Evolutionary conservation across 148 eudicot species (phyloP).

Genomic region (Diospyros lotus): DNA sequence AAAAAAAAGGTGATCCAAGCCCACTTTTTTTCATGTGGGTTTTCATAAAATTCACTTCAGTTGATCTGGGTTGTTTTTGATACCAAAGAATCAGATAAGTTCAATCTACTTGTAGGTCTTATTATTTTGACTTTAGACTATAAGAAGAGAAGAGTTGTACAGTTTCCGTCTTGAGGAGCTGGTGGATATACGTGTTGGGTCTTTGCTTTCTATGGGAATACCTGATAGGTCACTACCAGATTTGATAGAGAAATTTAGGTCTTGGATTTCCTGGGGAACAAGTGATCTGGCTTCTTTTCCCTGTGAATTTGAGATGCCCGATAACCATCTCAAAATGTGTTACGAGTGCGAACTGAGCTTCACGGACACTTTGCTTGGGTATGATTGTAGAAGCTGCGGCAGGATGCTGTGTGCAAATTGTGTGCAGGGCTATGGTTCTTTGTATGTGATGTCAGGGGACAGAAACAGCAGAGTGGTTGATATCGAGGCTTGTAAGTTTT

Average conservation of each 20-base stretch:
- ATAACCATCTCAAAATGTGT: conserved; percentile 21
- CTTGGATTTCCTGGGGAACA: conserved; percentile 53
- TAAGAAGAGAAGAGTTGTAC: conserved; percentile 13
- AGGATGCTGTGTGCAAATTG: conserved; percentile 60
- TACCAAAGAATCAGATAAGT: conserved; percentile 17
- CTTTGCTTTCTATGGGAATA: conserved; percentile 67
- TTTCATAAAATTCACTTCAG: conserved; percentile 23
- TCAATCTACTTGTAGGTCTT: conserved; percentile 12
- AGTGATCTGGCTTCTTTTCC: conserved; percentile 23
- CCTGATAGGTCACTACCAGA: conserved; percentile 43
- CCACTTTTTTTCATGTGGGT: conserved; percentile 52
- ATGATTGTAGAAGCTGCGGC: conserved; percentile 55
- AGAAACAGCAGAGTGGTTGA: conserved; percentile 20
- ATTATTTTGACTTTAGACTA: conserved; percentile 4
- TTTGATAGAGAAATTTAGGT: conserved; percentile 60
- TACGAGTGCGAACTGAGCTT: conserved; percentile 34
- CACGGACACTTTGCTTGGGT: conserved; percentile 31
- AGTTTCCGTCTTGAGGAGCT: conserved; percentile 11
- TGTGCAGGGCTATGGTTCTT: conserved; percentile 36
- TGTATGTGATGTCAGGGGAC: conserved; percentile 30
- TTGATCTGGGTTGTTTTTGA: conserved; percentile 25
- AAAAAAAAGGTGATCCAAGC: background rate
- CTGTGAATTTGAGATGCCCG: conserved; percentile 32
- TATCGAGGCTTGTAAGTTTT: conserved; percentile 59
- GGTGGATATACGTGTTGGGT: conserved; percentile 27